Evolutionary conservation across 805 yeast genomes (phyloP), one percentile per base, ranked within the genome.

Genomic region (Monosporozyma unispora): DNA sequence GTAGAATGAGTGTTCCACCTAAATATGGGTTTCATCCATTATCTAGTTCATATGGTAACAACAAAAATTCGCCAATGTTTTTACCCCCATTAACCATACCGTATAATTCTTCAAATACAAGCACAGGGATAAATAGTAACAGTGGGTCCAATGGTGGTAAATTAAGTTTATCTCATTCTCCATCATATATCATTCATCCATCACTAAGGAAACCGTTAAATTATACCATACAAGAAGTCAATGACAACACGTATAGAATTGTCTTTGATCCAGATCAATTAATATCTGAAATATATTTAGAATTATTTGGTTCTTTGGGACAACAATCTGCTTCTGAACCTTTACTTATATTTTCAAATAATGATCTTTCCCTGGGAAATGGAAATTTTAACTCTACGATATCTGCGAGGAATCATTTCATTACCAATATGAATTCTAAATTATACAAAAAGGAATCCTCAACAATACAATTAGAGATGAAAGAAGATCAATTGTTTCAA

Each of bases 261-360:
- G 45, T 57, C 10, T 60, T 64, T 38, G 57, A 55, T 29, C 66
- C 69, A 3, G 68, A 64, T 47, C 63, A 62, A 50, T 48, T 57
- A 21, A 54, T 62, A 2, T 50, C 54, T 18, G 58, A 55, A 44
- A 55, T 64, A 28, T 61, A 61, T 48, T 53, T 44, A 18, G 57
- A 50, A 23, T 42, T 64, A 25, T 64, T 56, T 48, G 65, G 65
- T 2, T 52, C 58, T 8, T 38, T 58, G 35, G 59, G 60, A 9
- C 47, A 56, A 28, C 67, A 62, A 48, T 45, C 49, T 23, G 54
- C 63, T 3, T 48, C 59, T 7, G 61, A 63, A 29, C 58, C 69
- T 1, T 43, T 64, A 41, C 44, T 57, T 2, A 52, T 64, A 6
- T 62, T 61, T 48, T 57, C 55, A 2, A 46, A 33, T 37, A 18